A percentile compares a stretch with the other conserved stretches of the same genome.
phyloP scores from a whole-genome alignment of 1,284 basidiomycete genomes.

The Boletus mariae region DNA sequence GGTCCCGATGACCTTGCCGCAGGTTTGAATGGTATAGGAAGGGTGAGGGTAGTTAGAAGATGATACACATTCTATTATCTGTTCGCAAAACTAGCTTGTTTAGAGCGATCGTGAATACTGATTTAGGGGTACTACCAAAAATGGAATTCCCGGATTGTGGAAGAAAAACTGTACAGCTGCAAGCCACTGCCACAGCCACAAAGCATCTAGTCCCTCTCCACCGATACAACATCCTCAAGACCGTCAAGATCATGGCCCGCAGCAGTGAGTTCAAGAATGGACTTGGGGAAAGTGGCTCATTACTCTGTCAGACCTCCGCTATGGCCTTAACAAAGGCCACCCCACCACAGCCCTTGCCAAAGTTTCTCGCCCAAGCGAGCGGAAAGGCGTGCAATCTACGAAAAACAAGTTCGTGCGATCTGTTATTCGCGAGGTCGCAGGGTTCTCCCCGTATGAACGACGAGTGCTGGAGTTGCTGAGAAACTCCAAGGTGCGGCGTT shows the following conservation, averaged over 20 bases:
- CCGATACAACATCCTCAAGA: conserved; percentile 45
- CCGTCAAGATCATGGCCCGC: conserved; percentile 63
- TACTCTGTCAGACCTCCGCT: conserved; percentile 70
- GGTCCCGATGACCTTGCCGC: conserved; percentile 31
- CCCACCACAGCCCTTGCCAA: conserved; percentile 87
- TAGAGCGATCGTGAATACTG: background rate
- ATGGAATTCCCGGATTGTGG: conserved; percentile 12
- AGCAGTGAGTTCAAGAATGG: conserved; percentile 49
- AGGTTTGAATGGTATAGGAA: conserved; percentile 31
- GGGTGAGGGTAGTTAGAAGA: conserved; percentile 48
- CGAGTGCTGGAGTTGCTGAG: conserved; percentile 98
- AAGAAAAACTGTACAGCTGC: conserved; percentile 43
- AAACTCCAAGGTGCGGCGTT: conserved; percentile 88
- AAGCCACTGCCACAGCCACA: conserved; percentile 34
- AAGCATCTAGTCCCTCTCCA: background rate
- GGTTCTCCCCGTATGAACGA: conserved; percentile 98
- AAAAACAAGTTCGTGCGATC: conserved; percentile 91
- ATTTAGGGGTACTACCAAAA: conserved; percentile 18
- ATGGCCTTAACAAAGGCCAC: conserved; percentile 91
- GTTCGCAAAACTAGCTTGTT: conserved; percentile 7
- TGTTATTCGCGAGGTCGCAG: conserved; percentile 91
- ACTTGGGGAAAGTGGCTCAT: conserved; percentile 2
- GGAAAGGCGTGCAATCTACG: conserved; percentile 85
- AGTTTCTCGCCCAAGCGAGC: conserved; percentile 79
- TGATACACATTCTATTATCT: conserved; percentile 21